Evolutionary conservation across 495 filamentous ascomycete species (phyloP).

Genomic region (Penicillium robsamsonii): DNA sequence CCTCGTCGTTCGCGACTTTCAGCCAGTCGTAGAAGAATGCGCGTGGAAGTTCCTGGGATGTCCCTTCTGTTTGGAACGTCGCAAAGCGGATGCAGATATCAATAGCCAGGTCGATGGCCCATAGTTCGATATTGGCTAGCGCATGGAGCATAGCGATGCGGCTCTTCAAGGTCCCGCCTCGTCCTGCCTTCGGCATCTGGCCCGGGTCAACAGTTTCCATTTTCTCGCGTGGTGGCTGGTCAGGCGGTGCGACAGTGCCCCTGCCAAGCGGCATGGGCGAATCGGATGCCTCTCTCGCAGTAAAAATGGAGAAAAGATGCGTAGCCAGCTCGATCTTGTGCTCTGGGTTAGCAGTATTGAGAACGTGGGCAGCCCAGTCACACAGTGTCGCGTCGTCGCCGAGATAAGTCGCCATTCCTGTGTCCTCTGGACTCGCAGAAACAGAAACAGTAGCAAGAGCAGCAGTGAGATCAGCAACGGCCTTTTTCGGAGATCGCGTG

Average conservation of each 20-base stretch:
- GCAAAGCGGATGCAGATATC: slow-evolving; percentile 54
- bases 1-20: slow-evolving; percentile 54
- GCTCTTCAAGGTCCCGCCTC: slow-evolving; percentile 48
- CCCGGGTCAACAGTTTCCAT: slow-evolving; percentile 41
- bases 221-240: slow-evolving; percentile 46
- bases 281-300: slow-evolving; percentile 36
- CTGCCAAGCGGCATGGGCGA: slow-evolving; percentile 48
- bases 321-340: slow-evolving; percentile 53
- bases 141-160: slow-evolving; percentile 53
- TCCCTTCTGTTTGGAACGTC: slow-evolving; percentile 41
- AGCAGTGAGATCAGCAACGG: not conserved
- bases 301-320: slow-evolving; percentile 47
- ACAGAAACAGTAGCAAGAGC: not conserved
- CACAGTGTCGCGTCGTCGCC: slow-evolving; percentile 47
- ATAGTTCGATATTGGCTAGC: slow-evolving; percentile 53
- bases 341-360: slow-evolving; percentile 51
- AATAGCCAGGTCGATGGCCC: slow-evolving; percentile 56
- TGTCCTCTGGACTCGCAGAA: slow-evolving; percentile 14
- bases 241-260: slow-evolving; percentile 38
- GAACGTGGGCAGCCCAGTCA: slow-evolving; percentile 52
- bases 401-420: slow-evolving; percentile 34
- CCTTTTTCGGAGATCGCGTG: slow-evolving; percentile 23
- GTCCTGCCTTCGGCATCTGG: slow-evolving; percentile 43
- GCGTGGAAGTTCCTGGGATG: slow-evolving; percentile 38
- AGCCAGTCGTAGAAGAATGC: slow-evolving; percentile 55